Evolutionary conservation across 495 filamentous ascomycete species (phyloP), one percentile per base, ranked within the genome.

Genomic region (Penicillium crystallinum): DNA sequence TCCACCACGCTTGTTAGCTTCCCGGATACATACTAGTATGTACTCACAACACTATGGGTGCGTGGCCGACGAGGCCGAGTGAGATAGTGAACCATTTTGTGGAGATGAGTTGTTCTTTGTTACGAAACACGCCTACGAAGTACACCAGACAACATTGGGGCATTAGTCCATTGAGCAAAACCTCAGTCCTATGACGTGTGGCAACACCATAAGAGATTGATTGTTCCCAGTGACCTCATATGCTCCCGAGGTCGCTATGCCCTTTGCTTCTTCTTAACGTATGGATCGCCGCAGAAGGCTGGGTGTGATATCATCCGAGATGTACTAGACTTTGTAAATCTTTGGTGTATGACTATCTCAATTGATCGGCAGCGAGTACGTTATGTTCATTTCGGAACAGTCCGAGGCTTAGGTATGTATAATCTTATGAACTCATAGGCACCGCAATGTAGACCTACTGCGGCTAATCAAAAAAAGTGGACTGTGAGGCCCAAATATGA

Each of bases 221-320:
- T 25, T 8, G 21, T 12, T 33, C 7, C 10, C 15, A 18, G 37
- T 50, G 27, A 41, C 19, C 37, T 42, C 47, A 50, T 50, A 34
- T 50, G 29, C 37, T 30, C 22, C 8, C 39, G 19, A 23, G 8
- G 12, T 9, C 9, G 36, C n/a, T 29, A 17, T 15, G 10, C 22
- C 33, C 37, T 31, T 22, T 4, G 4, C 15, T 10, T 12, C 19
- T 6, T 6, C 19, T 19, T 25, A 2, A 6, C 21, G 1, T 42
- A 27, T 9, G 22, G 39, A 42, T 42, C 39, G 39, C 22, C 39
- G 9, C 27, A 14, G 8, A 34, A 25, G 44, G 14, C 44, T 23
- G 44, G 44, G 44, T 34, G 31, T 49, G 36, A 49, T 49, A 40
- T 49, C 46, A 48, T 48, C 17, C 21, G 2, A 21, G 10, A 34